Evolutionary conservation across 306 rosid genomes (phyloP).

Genomic region (Cicer chorassanicum): DNA sequence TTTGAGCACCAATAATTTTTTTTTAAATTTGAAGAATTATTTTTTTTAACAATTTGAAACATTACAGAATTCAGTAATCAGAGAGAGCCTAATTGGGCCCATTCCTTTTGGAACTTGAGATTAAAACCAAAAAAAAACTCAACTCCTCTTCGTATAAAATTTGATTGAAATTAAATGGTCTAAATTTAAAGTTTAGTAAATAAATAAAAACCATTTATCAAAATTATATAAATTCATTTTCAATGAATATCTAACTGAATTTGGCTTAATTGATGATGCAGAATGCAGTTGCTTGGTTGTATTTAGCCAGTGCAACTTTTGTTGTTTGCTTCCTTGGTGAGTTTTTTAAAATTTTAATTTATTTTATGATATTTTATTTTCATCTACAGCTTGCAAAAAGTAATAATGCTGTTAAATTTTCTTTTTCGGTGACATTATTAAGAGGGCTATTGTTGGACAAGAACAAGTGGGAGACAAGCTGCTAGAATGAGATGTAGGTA

Average conservation of each 20-base stretch:
- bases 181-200: too few species aligned
- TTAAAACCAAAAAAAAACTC: too few species aligned
- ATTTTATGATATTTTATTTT: neutral
- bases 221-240: too few species aligned
- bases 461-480: constrained; percentile 91
- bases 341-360: constrained; percentile 39
- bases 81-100: too few species aligned
- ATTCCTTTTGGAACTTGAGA: too few species aligned
- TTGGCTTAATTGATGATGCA: constrained; percentile 53
- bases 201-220: too few species aligned
- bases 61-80: too few species aligned
- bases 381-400: neutral
- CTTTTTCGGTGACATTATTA: neutral
- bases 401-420: neutral
- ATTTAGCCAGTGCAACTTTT: constrained; percentile 71
- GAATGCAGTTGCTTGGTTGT: constrained; percentile 75
- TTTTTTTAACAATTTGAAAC: too few species aligned
- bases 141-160: too few species aligned
- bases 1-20: too few species aligned
- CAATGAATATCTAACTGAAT: neutral
- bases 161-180: too few species aligned
- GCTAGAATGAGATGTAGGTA: constrained; percentile 81
- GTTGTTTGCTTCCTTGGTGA: constrained; percentile 78
- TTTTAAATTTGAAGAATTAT: too few species aligned
- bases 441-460: constrained; percentile 98